Base-by-base conservation (phyloP, 73 alveolate species). In the Tetrahymena elliotti region DNA sequence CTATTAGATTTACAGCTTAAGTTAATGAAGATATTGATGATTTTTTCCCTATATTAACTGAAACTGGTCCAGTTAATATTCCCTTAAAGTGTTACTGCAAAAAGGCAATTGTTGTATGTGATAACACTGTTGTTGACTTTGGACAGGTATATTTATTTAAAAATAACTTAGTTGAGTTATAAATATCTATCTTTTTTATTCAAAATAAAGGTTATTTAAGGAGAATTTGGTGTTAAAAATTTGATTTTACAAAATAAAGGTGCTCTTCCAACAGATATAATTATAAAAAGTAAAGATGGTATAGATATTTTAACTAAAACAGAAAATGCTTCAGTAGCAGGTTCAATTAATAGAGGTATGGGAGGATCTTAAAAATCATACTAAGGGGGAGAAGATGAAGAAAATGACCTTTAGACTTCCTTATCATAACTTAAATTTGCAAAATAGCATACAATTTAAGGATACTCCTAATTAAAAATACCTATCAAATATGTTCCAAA, bases 31-130 rank as follows among this genome's bases (percentile, higher is more conserved):
- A 98, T 96, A 98, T 98, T 38, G 96, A 97, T 54, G 97, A 98
- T 27, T 95, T 96, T n/a, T 96, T 99, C 54, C 99, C 99, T 84
- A 95, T 98, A 41, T 94, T 98, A 93, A 96, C 99, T 39, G 99
- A 99, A 96, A 99, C 99, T 11, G 99, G 99, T 15, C 97, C 97
- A 83, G 97, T 98, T 88, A 96, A 97, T 83, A 98, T 98, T 31
- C 99, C 99, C 1, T 93, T 98, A 52, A 97, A 95, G 38, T 98
- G 99, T 94, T 95, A 97, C 33, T 97, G 99, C 94, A 98, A 99
- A 96, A 98, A 99, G 94, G 99, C 99, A 53, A 93, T 99, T 20
- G 96, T 98, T 35, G 93, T 95, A 92, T 97, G 97, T 41, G 99
- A 98, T 84, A 97, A 97, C 40, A 97, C 98, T 24, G 53, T 97